Base-by-base conservation (phyloP, 768 basidiomycete genomes). In the Boletus tomentosulus region DNA sequence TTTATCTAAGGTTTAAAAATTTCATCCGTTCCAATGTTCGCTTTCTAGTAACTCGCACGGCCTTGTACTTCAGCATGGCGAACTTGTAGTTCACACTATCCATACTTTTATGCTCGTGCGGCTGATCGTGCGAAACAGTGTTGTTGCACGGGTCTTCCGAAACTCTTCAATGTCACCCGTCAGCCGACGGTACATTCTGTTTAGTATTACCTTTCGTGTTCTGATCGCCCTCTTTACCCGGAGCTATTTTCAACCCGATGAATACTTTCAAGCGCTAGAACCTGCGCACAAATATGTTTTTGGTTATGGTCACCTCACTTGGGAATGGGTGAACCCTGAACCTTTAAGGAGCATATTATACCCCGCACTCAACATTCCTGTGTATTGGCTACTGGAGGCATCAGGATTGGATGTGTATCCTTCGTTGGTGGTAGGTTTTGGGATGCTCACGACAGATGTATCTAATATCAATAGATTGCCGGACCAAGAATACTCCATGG, bases 191-290 rank as follows among this genome's bases (percentile, higher is more conserved):
- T 33, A n/a, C 9, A 59, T 68, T 39, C 16, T 65, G 34, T 55
- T 78, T 48, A 75, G 80, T n/a, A 52, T 85, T 30, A 50, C 62
- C 22, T 63, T 83, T 58, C 83, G 89, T 44, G 67, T 89, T 48
- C 54, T 73, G 8, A 73, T 90, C 43, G 86, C 91, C 0, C 65
- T 95, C 31, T 71, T 74, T 38, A 94, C 92, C 0, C 78, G 79
- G 50, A 92, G 94, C 4, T 89, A 88, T 73, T 98, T 98, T 68
- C 95, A 98, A 68, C 94, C 97, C 9, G 97, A 99, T 70, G 97
- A 98, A 71, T 96, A 89, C 70, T 98, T 88, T 62, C 97, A 99
- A 66, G 82, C 93, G 6, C 78, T 98, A 42, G 97, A 99, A 66
- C 88, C 91, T 44, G 97, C 97, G 0, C 89, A 98, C 68, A 78